These are phyloP conservation scores for Chaetoceros tenuissimus DNA, from an alignment of 108 stramenopile species.

Conservation along the genomic window DNA sequence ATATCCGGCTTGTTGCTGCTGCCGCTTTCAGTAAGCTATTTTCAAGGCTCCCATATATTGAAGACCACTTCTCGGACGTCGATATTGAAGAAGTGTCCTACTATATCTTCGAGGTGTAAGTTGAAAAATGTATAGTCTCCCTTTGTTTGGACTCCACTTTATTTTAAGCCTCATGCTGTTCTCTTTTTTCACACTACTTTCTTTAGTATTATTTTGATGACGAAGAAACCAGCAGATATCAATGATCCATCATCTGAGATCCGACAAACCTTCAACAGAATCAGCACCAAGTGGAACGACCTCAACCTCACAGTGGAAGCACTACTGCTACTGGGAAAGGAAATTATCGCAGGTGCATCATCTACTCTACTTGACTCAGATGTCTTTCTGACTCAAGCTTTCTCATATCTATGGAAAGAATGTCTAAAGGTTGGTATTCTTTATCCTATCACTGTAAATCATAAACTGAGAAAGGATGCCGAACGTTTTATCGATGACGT, in stretches of 20 bases:
- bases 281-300: background rate
- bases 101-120: background rate
- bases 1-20: background rate
- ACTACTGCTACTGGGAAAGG: background rate
- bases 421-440: background rate
- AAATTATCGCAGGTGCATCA: background rate
- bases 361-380: background rate
- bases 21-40: background rate
- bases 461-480: background rate
- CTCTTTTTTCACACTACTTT: background rate
- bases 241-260: background rate
- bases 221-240: background rate
- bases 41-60: background rate
- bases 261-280: background rate
- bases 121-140: no score
- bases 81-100: background rate
- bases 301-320: background rate
- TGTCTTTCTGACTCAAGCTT: background rate
- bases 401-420: background rate
- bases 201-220: background rate
- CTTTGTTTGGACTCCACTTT: no score
- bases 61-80: background rate
- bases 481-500: background rate
- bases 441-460: background rate
- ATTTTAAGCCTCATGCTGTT: no score